phyloP scores from a whole-genome alignment of 768 basidiomycete genomes.

The Suillus placidus region DNA sequence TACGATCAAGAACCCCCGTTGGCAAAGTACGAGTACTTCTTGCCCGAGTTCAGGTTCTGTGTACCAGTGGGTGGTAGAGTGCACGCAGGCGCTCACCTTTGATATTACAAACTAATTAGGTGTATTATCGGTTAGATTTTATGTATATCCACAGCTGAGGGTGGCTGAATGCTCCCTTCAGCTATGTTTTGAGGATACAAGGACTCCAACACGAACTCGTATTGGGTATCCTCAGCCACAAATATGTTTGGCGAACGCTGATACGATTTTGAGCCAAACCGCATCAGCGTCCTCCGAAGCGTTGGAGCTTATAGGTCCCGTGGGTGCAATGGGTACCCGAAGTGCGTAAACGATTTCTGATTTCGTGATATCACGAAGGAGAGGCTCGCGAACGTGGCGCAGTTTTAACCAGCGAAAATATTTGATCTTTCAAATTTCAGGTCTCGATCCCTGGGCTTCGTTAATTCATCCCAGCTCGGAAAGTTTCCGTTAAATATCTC shows the following conservation, averaged over 20 bases:
- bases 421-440: neutral
- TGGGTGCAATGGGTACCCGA: neutral
- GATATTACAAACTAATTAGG: neutral
- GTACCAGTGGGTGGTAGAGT: neutral
- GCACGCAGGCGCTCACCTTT: neutral
- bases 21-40: too few species aligned
- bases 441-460: slow-evolving; percentile 41
- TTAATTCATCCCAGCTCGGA: slow-evolving; percentile 55
- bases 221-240: neutral
- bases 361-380: too few species aligned
- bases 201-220: neutral
- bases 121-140: neutral
- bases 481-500: slow-evolving; percentile 54
- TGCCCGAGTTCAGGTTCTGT: neutral
- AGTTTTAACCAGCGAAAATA: neutral
- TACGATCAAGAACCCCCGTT: neutral
- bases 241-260: neutral
- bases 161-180: neutral
- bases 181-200: neutral
- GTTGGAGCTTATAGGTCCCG: neutral
- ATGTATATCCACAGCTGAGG: neutral
- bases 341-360: neutral
- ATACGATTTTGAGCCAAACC: neutral
- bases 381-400: neutral
- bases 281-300: neutral